phyloP scores from a whole-genome alignment of 257 asterid genomes.

The Cynanchum wilfordii region DNA sequence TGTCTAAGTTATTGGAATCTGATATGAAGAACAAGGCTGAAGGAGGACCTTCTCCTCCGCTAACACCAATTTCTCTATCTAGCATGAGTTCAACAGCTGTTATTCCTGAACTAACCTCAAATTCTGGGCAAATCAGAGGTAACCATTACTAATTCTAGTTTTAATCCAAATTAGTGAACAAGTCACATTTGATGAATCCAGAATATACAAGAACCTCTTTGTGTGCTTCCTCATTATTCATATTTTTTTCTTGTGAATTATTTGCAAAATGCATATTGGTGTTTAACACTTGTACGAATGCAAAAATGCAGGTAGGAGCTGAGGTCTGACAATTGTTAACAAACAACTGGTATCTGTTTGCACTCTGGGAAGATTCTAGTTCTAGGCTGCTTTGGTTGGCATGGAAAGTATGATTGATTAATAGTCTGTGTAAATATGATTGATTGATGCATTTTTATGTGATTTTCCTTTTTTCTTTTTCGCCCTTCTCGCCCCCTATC shows the following conservation, averaged over 20 bases:
- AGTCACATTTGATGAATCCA: not conserved
- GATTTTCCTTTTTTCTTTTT: not conserved
- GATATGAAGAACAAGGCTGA: constrained; percentile 42
- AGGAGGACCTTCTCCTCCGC: constrained; percentile 65
- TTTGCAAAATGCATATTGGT: not conserved
- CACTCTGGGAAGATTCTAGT: constrained; percentile 9
- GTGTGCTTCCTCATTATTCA: not conserved
- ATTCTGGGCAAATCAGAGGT: constrained; percentile 69
- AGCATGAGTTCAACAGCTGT: constrained; percentile 42
- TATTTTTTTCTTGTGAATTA: not conserved
- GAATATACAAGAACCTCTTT: not conserved
- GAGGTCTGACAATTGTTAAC: constrained; percentile 22
- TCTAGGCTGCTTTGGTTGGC: constrained; percentile 24
- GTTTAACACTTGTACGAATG: not conserved
- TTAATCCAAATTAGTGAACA: not conserved
- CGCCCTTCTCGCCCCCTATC: not conserved
- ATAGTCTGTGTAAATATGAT: constrained; percentile 17
- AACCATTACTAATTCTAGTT: constrained; percentile 12
- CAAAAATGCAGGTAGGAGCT: constrained; percentile 73
- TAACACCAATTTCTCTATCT: constrained; percentile 68
- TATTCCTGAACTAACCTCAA: constrained; percentile 24
- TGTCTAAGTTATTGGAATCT: constrained; percentile 54
- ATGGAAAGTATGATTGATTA: not conserved
- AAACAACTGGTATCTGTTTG: constrained; percentile 8
- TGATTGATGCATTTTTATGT: not conserved